A percentile compares a stretch with the other conserved stretches of the same genome.
These are phyloP conservation scores for Candida khao-thaluensis DNA, from an alignment of 805 yeast genomes.

Conservation along the genomic window DNA sequence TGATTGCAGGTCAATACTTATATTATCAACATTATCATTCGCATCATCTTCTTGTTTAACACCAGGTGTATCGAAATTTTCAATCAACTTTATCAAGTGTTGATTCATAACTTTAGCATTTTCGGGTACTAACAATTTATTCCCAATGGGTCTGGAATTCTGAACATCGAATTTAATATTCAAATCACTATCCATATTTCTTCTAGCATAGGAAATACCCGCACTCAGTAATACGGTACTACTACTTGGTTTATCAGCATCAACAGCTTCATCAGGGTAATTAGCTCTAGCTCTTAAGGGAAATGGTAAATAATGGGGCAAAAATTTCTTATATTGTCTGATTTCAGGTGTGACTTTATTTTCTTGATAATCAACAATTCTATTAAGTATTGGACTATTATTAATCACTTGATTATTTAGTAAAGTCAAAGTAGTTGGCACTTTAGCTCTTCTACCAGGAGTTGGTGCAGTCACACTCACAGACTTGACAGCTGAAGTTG, in stretches of 20 bases:
- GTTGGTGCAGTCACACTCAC: too few relatives aligned
- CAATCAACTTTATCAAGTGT: conserved; percentile 14
- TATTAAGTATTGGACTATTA: neutral
- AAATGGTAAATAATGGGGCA: conserved; percentile 35
- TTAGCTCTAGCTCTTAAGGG: conserved; percentile 11
- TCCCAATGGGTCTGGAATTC: conserved; percentile 26
- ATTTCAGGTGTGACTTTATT: neutral
- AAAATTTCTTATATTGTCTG: conserved; percentile 20
- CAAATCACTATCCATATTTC: conserved; percentile 30
- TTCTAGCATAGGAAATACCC: conserved; percentile 23
- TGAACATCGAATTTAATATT: conserved; percentile 32
- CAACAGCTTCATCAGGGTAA: conserved; percentile 14
- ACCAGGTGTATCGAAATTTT: neutral
- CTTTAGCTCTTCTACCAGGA: neutral
- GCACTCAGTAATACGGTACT: conserved; percentile 12
- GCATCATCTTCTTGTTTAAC: neutral
- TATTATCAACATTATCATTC: conserved; percentile 3
- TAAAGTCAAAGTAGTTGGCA: neutral
- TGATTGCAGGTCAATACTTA: conserved; percentile 3
- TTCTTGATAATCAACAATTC: conserved; percentile 1
- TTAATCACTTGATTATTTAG: neutral
- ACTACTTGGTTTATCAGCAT: conserved; percentile 15
- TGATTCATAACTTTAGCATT: conserved; percentile 24
- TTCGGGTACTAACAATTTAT: conserved; percentile 22
- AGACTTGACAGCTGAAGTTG: neutral